phyloP scores from a whole-genome alignment of 2,329 filamentous ascomycete species.

The Blastomyces silverae region DNA sequence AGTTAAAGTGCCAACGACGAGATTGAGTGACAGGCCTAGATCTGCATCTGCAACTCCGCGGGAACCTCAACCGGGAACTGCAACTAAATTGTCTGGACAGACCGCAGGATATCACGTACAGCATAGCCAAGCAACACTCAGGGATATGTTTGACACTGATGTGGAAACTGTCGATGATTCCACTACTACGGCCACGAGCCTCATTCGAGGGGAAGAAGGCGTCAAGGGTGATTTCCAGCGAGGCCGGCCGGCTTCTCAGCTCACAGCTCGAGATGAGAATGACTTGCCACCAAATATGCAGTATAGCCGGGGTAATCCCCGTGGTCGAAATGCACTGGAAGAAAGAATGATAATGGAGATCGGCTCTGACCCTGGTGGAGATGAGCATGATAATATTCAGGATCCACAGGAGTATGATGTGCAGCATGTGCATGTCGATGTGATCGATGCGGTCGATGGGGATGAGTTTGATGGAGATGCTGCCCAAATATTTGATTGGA shows the following conservation, averaged over 20 bases:
- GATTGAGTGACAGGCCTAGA: slow-evolving; percentile 21
- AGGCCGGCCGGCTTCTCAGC: slow-evolving; percentile 18
- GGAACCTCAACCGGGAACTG: neutral
- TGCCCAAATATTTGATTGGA: slow-evolving; percentile 27
- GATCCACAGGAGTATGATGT: slow-evolving; percentile 25
- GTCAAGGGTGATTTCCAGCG: slow-evolving; percentile 20
- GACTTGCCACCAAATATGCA: neutral
- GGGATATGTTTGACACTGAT: slow-evolving; percentile 40
- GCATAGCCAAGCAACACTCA: slow-evolving; percentile 16
- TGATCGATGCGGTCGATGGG: slow-evolving; percentile 22
- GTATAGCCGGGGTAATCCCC: neutral
- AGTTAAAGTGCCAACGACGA: slow-evolving; percentile 30
- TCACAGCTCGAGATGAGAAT: neutral
- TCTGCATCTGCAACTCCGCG: neutral
- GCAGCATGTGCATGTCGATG: slow-evolving; percentile 28
- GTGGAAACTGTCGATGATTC: slow-evolving; percentile 41
- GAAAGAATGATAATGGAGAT: slow-evolving; percentile 34
- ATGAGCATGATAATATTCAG: slow-evolving; percentile 24
- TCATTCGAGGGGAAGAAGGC: slow-evolving; percentile 32
- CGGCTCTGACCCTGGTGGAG: slow-evolving; percentile 35
- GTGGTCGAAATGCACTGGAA: slow-evolving; percentile 24
- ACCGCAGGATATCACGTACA: neutral
- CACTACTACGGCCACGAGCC: slow-evolving; percentile 35
- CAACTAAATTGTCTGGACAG: neutral
- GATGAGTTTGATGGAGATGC: slow-evolving; percentile 23